Evolutionary conservation across 805 yeast genomes (phyloP).

Genomic region (Candida nonsorbophila): DNA sequence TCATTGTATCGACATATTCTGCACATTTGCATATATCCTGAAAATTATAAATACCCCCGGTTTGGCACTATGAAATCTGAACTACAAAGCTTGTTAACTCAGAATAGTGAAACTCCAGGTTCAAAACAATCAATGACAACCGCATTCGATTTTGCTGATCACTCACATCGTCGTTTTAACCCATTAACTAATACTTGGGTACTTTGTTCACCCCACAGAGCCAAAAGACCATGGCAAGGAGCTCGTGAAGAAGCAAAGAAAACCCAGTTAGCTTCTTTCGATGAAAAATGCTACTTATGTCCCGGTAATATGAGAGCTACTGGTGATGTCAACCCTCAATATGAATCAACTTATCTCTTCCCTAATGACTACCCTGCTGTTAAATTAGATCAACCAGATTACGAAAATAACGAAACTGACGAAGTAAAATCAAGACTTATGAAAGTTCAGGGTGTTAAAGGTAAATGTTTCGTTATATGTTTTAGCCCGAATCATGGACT

Average conservation of each 20-base stretch:
- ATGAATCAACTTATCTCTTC: slow-evolving; percentile 54
- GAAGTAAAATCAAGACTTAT: slow-evolving; percentile 33
- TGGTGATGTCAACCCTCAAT: slow-evolving; percentile 55
- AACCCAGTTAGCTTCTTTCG: slow-evolving; percentile 47
- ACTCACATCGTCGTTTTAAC: slow-evolving; percentile 65
- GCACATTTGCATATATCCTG: too few relatives aligned
- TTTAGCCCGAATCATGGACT: slow-evolving; percentile 66
- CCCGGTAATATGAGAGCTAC: slow-evolving; percentile 66
- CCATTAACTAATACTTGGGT: slow-evolving; percentile 68
- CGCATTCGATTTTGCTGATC: slow-evolving; percentile 46
- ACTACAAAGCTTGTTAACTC: slow-evolving; percentile 8
- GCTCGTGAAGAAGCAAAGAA: slow-evolving; percentile 50
- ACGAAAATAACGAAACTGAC: slow-evolving; percentile 14
- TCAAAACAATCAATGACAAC: slow-evolving; percentile 12
- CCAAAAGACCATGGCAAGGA: slow-evolving; percentile 80
- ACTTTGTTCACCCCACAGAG: slow-evolving; percentile 70
- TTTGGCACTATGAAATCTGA: slow-evolving; percentile 13
- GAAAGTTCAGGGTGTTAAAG: slow-evolving; percentile 54
- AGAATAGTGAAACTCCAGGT: slow-evolving; percentile 5
- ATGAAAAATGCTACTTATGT: slow-evolving; percentile 64
- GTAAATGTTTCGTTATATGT: slow-evolving; percentile 67
- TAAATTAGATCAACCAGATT: slow-evolving; percentile 48
- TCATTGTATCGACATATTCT: too few relatives aligned
- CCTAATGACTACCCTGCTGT: slow-evolving; percentile 72
- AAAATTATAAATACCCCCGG: too few relatives aligned